Conservation (phyloP, 352 stramenopile species). For the Globisporangium nunn region DNA sequence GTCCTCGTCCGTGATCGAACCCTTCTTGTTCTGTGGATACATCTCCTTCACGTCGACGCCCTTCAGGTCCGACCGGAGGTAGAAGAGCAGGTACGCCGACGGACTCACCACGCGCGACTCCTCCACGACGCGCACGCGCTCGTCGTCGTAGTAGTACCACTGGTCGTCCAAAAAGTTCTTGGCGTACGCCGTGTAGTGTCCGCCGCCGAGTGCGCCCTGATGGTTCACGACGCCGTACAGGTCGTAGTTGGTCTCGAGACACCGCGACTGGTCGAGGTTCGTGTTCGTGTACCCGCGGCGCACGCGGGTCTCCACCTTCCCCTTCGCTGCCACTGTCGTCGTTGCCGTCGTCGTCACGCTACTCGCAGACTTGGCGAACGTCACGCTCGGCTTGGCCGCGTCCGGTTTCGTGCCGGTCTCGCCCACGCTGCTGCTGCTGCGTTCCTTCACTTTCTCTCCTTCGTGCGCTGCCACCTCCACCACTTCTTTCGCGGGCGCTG, state of each 20-base stretch:
- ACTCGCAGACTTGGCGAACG: constrained; percentile 9
- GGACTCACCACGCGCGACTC: constrained; percentile 80
- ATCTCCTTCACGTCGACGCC: constrained; percentile 73
- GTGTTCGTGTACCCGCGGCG: constrained; percentile 85
- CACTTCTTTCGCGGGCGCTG: background rate
- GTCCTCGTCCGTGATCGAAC: constrained; percentile 84
- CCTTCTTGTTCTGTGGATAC: constrained; percentile 81
- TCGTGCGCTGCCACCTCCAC: background rate
- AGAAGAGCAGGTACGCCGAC: constrained; percentile 91
- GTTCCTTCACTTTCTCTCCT: background rate
- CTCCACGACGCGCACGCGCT: constrained; percentile 81
- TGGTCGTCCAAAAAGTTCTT: constrained; percentile 87
- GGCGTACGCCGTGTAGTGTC: constrained; percentile 85
- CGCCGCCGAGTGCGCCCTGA: constrained; percentile 77
- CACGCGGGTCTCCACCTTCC: constrained; percentile 52
- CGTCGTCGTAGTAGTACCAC: constrained; percentile 89
- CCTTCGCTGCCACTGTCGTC: constrained; percentile 1
- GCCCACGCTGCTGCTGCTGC: background rate
- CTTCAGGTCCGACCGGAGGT: constrained; percentile 87
- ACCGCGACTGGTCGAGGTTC: constrained; percentile 82
- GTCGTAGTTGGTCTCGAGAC: constrained; percentile 85
- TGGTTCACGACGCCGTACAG: constrained; percentile 87
- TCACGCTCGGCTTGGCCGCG: constrained; percentile 7
- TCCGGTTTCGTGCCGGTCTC: constrained; percentile 3
- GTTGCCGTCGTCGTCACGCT: constrained; percentile 1